Conservation (phyloP, 768 basidiomycete species). For the Daedaleopsis sinensis region DNA sequence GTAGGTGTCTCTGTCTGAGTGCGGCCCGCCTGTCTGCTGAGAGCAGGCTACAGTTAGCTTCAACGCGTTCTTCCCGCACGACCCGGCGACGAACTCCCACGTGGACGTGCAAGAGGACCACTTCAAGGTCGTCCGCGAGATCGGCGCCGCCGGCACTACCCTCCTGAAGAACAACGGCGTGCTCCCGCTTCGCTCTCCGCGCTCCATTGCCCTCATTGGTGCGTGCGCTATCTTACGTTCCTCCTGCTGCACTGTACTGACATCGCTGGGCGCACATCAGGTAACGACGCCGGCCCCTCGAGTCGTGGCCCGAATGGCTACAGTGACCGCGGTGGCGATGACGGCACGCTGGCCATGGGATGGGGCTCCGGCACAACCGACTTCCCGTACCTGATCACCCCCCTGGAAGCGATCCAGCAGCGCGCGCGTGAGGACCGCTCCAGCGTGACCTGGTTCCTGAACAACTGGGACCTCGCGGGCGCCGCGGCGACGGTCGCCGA, state of each 20-base stretch:
- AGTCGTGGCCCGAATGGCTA: conserved; percentile 51
- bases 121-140: conserved; percentile 63
- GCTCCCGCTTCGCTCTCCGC: conserved; percentile 61
- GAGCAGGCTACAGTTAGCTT: conserved; percentile 53
- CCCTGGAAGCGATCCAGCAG: conserved; percentile 78
- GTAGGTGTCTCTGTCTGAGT: conserved; percentile 10
- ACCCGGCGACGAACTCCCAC: conserved; percentile 57
- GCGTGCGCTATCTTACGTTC: conserved; percentile 38
- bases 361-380: conserved; percentile 76
- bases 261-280: conserved; percentile 17
- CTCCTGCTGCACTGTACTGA: neutral
- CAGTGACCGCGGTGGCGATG: conserved; percentile 41
- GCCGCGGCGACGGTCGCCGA: conserved; percentile 39
- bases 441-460: conserved; percentile 27
- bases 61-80: conserved; percentile 58
- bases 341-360: conserved; percentile 84
- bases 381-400: conserved; percentile 80
- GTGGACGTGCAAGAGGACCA: conserved; percentile 76
- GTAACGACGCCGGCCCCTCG: conserved; percentile 51
- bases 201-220: conserved; percentile 64
- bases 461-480: conserved; percentile 28
- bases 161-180: conserved; percentile 72
- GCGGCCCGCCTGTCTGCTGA: neutral
- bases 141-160: conserved; percentile 75
- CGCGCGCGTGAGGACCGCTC: conserved; percentile 60